phyloP scores from a whole-genome alignment of 495 filamentous ascomycete genomes.

The Cenococcum geophilum region DNA sequence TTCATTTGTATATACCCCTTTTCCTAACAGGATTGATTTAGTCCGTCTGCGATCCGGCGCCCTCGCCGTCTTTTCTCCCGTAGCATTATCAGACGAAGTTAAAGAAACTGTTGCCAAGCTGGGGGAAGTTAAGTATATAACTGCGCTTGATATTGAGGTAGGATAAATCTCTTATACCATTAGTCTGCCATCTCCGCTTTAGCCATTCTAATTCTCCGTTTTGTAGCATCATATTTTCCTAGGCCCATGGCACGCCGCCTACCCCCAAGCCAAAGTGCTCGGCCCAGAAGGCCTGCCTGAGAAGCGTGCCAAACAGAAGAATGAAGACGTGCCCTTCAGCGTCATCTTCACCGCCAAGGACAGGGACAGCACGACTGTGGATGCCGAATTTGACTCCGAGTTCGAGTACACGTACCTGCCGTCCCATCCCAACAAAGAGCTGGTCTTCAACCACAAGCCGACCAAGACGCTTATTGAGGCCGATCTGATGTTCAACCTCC shows the following conservation, averaged over 20 bases:
- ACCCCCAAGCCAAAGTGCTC: slow-evolving; percentile 69
- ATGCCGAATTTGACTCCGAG: slow-evolving; percentile 74
- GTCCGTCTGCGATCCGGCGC: slow-evolving; percentile 69
- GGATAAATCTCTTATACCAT: background rate
- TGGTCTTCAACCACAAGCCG: slow-evolving; percentile 80
- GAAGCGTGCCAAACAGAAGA: slow-evolving; percentile 64
- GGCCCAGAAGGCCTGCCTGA: slow-evolving; percentile 81
- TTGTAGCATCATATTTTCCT: slow-evolving; percentile 77
- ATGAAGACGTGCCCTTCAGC: slow-evolving; percentile 61
- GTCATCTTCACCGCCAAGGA: slow-evolving; percentile 59
- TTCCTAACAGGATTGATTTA: slow-evolving; percentile 34
- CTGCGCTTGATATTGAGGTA: slow-evolving; percentile 72
- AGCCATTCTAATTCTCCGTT: background rate
- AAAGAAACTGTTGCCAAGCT: slow-evolving; percentile 57
- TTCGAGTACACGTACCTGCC: slow-evolving; percentile 82
- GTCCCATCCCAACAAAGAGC: slow-evolving; percentile 74
- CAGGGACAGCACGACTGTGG: slow-evolving; percentile 46
- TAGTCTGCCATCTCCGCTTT: background rate
- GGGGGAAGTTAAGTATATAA: slow-evolving; percentile 74
- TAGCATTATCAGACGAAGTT: slow-evolving; percentile 73
- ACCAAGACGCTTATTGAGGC: slow-evolving; percentile 80
- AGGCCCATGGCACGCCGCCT: slow-evolving; percentile 72
- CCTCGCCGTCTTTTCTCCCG: slow-evolving; percentile 88
- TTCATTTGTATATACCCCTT: background rate
- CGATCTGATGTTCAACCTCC: slow-evolving; percentile 88